Conservation (phyloP, 768 basidiomycete species). For the Rubroboletus satanas region DNA sequence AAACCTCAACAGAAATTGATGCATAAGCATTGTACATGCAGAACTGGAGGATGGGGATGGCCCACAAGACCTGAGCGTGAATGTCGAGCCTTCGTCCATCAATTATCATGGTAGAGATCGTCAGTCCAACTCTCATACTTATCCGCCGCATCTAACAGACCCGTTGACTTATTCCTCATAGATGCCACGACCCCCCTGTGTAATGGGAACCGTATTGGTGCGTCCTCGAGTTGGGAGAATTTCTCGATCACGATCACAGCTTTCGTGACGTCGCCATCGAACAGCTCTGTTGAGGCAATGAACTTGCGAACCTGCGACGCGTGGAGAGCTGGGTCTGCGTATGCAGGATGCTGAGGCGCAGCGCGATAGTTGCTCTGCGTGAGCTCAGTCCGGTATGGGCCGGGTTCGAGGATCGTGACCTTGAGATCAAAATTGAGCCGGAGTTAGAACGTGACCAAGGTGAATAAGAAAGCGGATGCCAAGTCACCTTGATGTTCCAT, state of each 20-base stretch:
- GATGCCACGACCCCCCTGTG: constrained; percentile 4
- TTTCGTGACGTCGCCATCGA: constrained; percentile 14
- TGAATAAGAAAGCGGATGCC: background rate
- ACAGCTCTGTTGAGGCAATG: background rate
- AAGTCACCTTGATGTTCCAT: constrained; percentile 19
- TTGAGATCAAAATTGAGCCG: background rate
- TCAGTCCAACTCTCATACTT: constrained; percentile 17
- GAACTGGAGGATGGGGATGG: background rate
- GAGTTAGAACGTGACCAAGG: background rate
- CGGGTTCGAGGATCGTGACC: constrained; percentile 18
- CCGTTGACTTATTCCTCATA: constrained; percentile 14
- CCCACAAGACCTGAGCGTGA: background rate
- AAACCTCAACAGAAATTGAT: background rate
- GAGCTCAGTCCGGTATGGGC: constrained; percentile 16
- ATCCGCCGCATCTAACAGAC: constrained; percentile 5
- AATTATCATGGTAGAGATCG: constrained; percentile 11
- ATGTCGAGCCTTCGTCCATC: background rate
- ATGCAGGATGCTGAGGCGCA: constrained; percentile 18
- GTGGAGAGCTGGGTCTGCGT: constrained; percentile 6
- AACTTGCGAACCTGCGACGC: constrained; percentile 3
- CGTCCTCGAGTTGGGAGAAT: constrained; percentile 12
- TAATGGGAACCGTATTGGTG: constrained; percentile 14
- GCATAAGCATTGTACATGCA: background rate
- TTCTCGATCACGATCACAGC: constrained; percentile 15
- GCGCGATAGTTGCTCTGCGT: background rate